phyloP scores from a whole-genome alignment of 768 basidiomycete genomes.

The Aureoboletus auriporus region DNA sequence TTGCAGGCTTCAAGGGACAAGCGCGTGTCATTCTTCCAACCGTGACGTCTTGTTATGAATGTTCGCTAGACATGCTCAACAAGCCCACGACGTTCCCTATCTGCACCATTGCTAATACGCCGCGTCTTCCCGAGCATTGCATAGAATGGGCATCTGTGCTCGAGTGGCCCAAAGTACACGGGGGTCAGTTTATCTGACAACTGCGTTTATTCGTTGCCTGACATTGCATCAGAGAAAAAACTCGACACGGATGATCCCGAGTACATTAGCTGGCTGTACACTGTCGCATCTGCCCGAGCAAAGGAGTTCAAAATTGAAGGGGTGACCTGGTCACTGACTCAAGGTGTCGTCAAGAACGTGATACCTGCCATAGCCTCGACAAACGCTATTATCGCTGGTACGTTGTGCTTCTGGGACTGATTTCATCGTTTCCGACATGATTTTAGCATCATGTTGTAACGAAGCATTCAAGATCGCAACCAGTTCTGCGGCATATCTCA shows the following conservation, averaged over 20 bases:
- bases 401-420: conserved; percentile 10
- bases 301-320: conserved; percentile 96
- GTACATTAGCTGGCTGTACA: conserved; percentile 92
- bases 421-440: conserved; percentile 3
- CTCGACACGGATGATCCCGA: conserved; percentile 97
- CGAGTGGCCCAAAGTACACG: conserved; percentile 94
- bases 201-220: neutral
- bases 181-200: conserved; percentile 47
- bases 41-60: conserved; percentile 95
- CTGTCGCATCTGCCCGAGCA: conserved; percentile 75
- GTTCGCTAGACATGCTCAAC: conserved; percentile 96
- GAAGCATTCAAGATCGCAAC: conserved; percentile 99
- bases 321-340: conserved; percentile 95
- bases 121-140: conserved; percentile 95
- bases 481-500: conserved; percentile 86
- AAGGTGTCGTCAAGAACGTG: conserved; percentile 99
- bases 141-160: conserved; percentile 99
- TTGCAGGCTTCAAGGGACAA: conserved; percentile 93
- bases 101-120: conserved; percentile 98
- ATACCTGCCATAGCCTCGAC: conserved; percentile 99
- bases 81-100: conserved; percentile 97
- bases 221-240: conserved; percentile 63
- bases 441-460: conserved; percentile 89
- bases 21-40: conserved; percentile 95
- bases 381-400: conserved; percentile 96